These are phyloP conservation scores for Mycena filopes DNA, from an alignment of 768 basidiomycete species.

Conservation along the genomic window DNA sequence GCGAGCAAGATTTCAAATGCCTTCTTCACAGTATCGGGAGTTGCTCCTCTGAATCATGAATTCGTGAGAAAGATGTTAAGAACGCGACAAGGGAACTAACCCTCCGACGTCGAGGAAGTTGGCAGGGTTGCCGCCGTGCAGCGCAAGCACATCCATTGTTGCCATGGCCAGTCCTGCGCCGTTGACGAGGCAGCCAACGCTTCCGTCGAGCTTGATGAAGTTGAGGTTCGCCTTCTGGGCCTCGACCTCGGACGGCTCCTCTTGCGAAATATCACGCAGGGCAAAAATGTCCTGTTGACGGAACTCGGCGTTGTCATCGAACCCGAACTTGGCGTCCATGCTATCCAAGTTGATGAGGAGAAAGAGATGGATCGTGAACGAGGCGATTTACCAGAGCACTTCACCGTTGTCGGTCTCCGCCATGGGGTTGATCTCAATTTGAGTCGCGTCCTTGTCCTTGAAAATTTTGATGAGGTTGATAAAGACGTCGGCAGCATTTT, in stretches of 20 bases:
- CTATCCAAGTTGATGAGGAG: slow-evolving; percentile 50
- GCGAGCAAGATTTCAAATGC: slow-evolving; percentile 95
- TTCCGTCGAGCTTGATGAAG: slow-evolving; percentile 99
- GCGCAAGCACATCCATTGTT: slow-evolving; percentile 98
- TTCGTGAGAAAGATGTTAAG: slow-evolving; percentile 14
- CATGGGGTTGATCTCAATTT: slow-evolving; percentile 99
- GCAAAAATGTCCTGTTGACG: slow-evolving; percentile 91
- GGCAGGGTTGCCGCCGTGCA: slow-evolving; percentile 96
- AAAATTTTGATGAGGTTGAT: slow-evolving; percentile 95
- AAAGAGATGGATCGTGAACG: slow-evolving; percentile 1
- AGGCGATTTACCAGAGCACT: slow-evolving; percentile 84
- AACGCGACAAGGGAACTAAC: slow-evolving; percentile 49
- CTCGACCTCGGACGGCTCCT: slow-evolving; percentile 97
- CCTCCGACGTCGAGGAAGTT: slow-evolving; percentile 99
- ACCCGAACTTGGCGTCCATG: slow-evolving; percentile 99
- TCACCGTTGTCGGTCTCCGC: slow-evolving; percentile 91
- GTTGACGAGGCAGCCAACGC: slow-evolving; percentile 96
- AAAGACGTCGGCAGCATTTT: slow-evolving; percentile 93
- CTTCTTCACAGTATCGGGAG: slow-evolving; percentile 99
- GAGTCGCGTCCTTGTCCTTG: slow-evolving; percentile 99
- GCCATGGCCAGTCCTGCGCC: slow-evolving; percentile 99
- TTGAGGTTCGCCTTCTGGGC: slow-evolving; percentile 96
- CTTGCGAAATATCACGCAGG: slow-evolving; percentile 92
- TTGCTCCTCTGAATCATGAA: slow-evolving; percentile 77
- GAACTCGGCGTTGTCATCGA: slow-evolving; percentile 99